Evolutionary conservation across 2,329 filamentous ascomycete genomes (phyloP).

Genomic region (Nemania sp.): DNA sequence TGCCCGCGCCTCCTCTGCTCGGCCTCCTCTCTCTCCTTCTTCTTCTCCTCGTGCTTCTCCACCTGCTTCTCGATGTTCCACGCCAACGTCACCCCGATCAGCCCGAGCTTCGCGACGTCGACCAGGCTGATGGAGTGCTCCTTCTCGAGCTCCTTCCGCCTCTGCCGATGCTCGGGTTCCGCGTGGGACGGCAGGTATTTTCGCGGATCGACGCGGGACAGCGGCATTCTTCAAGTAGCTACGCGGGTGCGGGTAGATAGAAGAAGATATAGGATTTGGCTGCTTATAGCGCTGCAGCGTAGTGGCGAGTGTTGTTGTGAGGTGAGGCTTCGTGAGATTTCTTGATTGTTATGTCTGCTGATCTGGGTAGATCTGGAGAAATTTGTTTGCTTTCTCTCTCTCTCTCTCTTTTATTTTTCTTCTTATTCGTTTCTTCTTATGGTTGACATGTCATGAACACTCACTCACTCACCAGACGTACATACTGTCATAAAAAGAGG

Average conservation of each 20-base stretch:
- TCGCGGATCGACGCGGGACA: conserved; percentile 28
- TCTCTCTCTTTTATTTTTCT: too few relatives aligned
- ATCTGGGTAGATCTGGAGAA: too few relatives aligned
- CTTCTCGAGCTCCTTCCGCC: conserved; percentile 47
- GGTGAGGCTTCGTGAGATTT: too few relatives aligned
- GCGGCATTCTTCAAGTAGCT: conserved; percentile 21
- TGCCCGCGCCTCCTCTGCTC: conserved; percentile 30
- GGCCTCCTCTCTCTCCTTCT: conserved; percentile 38
- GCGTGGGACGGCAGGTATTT: conserved; percentile 45
- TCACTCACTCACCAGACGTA: too few relatives aligned
- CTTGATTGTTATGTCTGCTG: too few relatives aligned
- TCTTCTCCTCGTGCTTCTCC: conserved; percentile 39
- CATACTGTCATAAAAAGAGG: too few relatives aligned
- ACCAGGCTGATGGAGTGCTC: conserved; percentile 49
- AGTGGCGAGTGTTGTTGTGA: too few relatives aligned
- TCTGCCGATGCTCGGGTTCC: conserved; percentile 44
- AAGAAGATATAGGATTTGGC: background rate
- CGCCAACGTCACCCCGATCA: conserved; percentile 45
- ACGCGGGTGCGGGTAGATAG: too few relatives aligned
- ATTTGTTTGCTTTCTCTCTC: too few relatives aligned
- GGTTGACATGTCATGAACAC: too few relatives aligned
- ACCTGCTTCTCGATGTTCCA: conserved; percentile 50
- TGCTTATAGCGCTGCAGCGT: too few relatives aligned
- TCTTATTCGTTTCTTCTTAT: too few relatives aligned
- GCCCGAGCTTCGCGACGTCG: conserved; percentile 37